Conservation (phyloP, 1,139 yeast genomes). For the Eremothecium coryli region DNA sequence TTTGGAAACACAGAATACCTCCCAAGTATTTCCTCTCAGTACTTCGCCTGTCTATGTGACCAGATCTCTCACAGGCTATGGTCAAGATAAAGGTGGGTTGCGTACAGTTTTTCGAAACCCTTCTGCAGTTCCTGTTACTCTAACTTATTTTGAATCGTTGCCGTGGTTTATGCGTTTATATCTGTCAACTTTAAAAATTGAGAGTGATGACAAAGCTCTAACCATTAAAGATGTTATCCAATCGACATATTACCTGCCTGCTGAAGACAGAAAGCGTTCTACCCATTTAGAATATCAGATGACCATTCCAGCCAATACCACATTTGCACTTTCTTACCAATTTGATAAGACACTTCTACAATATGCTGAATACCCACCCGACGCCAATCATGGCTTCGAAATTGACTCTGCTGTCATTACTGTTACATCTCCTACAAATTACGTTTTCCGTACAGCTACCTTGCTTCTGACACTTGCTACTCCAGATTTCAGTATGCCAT, state of each 20-base stretch:
- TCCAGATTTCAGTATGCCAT: slow-evolving; percentile 98
- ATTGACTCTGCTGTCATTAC: slow-evolving; percentile 81
- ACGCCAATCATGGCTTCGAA: slow-evolving; percentile 96
- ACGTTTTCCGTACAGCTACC: slow-evolving; percentile 73
- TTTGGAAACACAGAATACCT: slow-evolving; percentile 34
- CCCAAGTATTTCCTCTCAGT: slow-evolving; percentile 31
- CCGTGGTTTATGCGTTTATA: slow-evolving; percentile 94
- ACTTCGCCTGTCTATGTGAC: slow-evolving; percentile 66
- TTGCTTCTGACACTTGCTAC: slow-evolving; percentile 81
- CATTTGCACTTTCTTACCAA: slow-evolving; percentile 58
- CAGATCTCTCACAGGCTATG: slow-evolving; percentile 83
- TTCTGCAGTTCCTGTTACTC: slow-evolving; percentile 36
- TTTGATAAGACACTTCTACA: slow-evolving; percentile 81
- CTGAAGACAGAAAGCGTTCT: slow-evolving; percentile 72
- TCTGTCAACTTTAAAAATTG: slow-evolving; percentile 52
- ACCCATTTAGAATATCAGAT: slow-evolving; percentile 69
- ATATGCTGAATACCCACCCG: slow-evolving; percentile 94
- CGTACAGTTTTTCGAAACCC: slow-evolving; percentile 72
- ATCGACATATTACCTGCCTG: slow-evolving; percentile 60
- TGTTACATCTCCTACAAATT: slow-evolving; percentile 37
- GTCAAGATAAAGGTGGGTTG: slow-evolving; percentile 85
- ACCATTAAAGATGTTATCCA: slow-evolving; percentile 34
- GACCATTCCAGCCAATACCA: slow-evolving; percentile 52
- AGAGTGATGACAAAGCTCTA: slow-evolving; percentile 17
- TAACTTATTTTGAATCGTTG: slow-evolving; percentile 67